A percentile compares a stretch with the other conserved stretches of the same genome.
Evolutionary conservation across 1,284 basidiomycete species (phyloP).

Genomic region (Tetrapyrgos nigripes): DNA sequence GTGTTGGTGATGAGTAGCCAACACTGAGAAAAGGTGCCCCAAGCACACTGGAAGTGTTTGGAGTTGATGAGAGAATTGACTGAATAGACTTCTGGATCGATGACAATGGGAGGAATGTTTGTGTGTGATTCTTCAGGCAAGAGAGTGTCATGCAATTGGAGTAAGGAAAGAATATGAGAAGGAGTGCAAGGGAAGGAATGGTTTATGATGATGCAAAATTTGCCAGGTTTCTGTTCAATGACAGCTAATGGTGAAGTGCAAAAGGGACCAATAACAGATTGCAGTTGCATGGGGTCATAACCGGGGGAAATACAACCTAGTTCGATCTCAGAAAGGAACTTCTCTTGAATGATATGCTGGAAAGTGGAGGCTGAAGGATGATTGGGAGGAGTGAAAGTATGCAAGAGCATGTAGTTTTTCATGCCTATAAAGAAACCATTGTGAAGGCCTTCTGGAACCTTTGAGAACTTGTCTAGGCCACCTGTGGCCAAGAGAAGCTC

Average conservation of each 20-base stretch:
- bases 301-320: no score
- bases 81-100: slow-evolving; percentile 4
- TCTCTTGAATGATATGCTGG: slow-evolving; percentile 3
- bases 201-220: no score
- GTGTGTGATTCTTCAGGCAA: slow-evolving; percentile 13
- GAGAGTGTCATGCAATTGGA: no score
- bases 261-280: no score
- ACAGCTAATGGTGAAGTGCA: no score
- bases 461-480: slow-evolving; percentile 1
- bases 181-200: no score
- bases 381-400: slow-evolving; percentile 10
- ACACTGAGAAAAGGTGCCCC: slow-evolving; percentile 41
- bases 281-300: no score
- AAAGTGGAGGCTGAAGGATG: slow-evolving; percentile 5
- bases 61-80: slow-evolving; percentile 35
- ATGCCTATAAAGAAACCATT: slow-evolving; percentile 15
- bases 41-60: slow-evolving; percentile 26
- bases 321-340: no score
- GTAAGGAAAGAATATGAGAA: no score
- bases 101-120: slow-evolving; percentile 18
- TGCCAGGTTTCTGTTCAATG: no score
- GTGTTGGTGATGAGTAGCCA: no score
- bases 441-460: slow-evolving; percentile 4
- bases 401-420: neutral
- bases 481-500: slow-evolving; percentile 6